A percentile compares a stretch with the other conserved stretches of the same genome.
Evolutionary conservation across 805 yeast genomes (phyloP).

Genomic region (Monosporozyma yasuniensis): DNA sequence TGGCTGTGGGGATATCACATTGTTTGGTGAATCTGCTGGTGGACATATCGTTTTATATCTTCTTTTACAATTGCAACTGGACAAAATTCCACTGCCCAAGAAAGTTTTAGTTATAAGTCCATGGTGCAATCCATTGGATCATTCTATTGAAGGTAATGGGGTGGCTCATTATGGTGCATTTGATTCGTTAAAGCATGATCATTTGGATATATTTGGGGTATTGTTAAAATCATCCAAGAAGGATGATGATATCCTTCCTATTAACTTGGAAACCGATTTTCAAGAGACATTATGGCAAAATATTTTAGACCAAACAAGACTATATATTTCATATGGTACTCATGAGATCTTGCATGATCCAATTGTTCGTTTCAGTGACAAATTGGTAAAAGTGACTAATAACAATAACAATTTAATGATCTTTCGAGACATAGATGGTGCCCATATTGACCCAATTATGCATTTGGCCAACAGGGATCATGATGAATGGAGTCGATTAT

Average conservation of each 20-base stretch:
- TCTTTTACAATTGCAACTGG: slow-evolving; percentile 8
- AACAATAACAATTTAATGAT: slow-evolving; percentile 1
- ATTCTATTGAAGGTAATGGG: slow-evolving; percentile 2
- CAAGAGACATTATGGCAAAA: slow-evolving; percentile 11
- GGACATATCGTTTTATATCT: slow-evolving; percentile 16
- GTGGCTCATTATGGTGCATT: slow-evolving; percentile 1
- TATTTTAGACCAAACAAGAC: slow-evolving; percentile 7
- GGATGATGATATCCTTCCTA: background rate
- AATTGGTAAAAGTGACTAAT: slow-evolving; percentile 1
- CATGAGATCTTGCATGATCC: slow-evolving; percentile 18
- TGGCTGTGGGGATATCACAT: slow-evolving; percentile 8
- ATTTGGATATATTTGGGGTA: slow-evolving; percentile 4
- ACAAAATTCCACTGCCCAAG: slow-evolving; percentile 8
- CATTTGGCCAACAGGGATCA: background rate
- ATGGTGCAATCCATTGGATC: slow-evolving; percentile 19
- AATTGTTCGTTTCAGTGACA: slow-evolving; percentile 9
- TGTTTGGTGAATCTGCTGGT: slow-evolving; percentile 26
- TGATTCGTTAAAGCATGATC: slow-evolving; percentile 12
- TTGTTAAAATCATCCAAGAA: background rate
- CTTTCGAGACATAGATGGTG: slow-evolving; percentile 9
- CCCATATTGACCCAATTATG: slow-evolving; percentile 10
- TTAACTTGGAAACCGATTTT: slow-evolving; percentile 17
- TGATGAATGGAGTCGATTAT: background rate
- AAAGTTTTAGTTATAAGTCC: slow-evolving; percentile 21
- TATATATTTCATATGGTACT: slow-evolving; percentile 17